Evolutionary conservation across 2,329 filamentous ascomycete species (phyloP).

Genomic region (Blumeriella jaapii): DNA sequence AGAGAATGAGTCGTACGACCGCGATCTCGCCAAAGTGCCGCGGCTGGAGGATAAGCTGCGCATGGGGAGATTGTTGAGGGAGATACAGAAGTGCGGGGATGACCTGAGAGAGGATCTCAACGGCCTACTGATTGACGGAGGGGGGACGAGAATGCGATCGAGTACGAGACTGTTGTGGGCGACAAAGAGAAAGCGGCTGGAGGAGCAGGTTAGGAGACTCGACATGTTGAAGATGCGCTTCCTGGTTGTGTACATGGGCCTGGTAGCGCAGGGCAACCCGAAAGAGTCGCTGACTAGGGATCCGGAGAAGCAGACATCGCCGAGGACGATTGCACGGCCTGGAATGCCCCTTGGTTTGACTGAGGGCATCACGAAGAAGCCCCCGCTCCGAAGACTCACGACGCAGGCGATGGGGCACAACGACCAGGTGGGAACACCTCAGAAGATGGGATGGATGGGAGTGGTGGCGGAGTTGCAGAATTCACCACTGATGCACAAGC

Average conservation of each 20-base stretch:
- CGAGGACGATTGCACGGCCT: slow-evolving; percentile 17
- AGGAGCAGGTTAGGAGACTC: slow-evolving; percentile 45
- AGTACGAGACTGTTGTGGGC: slow-evolving; percentile 47
- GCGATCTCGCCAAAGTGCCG: slow-evolving; percentile 44
- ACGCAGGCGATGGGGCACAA: slow-evolving; percentile 43
- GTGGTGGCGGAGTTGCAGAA: slow-evolving; percentile 52
- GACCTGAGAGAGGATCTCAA: slow-evolving; percentile 50
- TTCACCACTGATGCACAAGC: slow-evolving; percentile 47
- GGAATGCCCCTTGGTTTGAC: slow-evolving; percentile 18
- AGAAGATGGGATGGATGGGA: slow-evolving; percentile 48
- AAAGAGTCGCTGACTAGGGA: slow-evolving; percentile 13
- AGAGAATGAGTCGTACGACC: slow-evolving; percentile 54
- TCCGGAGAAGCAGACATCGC: slow-evolving; percentile 18
- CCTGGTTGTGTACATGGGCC: slow-evolving; percentile 51
- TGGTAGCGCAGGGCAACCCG: slow-evolving; percentile 33
- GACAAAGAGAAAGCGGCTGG: slow-evolving; percentile 39
- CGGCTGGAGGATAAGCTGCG: slow-evolving; percentile 52
- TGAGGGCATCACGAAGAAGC: slow-evolving; percentile 20
- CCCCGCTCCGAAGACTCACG: slow-evolving; percentile 40
- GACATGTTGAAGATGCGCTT: slow-evolving; percentile 55
- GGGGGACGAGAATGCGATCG: slow-evolving; percentile 34
- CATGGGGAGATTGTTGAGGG: slow-evolving; percentile 43
- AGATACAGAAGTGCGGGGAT: slow-evolving; percentile 50
- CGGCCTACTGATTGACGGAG: slow-evolving; percentile 36
- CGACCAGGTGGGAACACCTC: slow-evolving; percentile 35